Base-by-base conservation (phyloP, 805 yeast genomes). In the Candida fluviatilis region DNA sequence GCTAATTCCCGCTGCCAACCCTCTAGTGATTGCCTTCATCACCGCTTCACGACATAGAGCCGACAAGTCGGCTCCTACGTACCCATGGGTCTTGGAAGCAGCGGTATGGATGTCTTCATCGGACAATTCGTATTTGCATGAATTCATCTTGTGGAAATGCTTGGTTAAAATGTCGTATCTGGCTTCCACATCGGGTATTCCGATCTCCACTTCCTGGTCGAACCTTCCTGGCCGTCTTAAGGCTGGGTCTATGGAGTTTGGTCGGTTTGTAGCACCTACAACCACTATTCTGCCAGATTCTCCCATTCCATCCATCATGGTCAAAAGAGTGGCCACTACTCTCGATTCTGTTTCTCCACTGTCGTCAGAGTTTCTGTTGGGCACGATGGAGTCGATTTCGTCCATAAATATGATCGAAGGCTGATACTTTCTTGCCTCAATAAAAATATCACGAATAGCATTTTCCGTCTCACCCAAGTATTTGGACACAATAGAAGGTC, bases 391-490 rank as follows among this genome's bases (percentile, higher is more conserved):
- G 58, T 93, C 99, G 28, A 93, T 80, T 56, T 93, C 99, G 61
- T 93, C 99, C 54, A 93, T 80, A 49, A 93, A 79, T 5, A 93
- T 76, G 15, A 93, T 79, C 1, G 95, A 69, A 1, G 99, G 99
- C 50, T 90, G 95, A 56, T 75, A 91, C 49, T 75, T 74, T 32
- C 75, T 66, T 0, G 98, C 99, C 58, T 93, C 99, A 8, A 75
- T 74, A 56, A 95, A 93, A 16, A 84, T 73, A 10, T 77, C 84
- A 42, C 96, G 66, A n/a, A 93, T 64, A 8, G 87, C 82, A 39
- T 78, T 77, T 55, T 93, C 99, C 0, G 98, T 88, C 49, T 91
- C 98, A 5, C 99, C 99, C 28, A 89, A 61, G 55, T 91, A 93
- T 56, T 89, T 90, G 5, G 96, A 86, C 2, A 90, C 91, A 36